Conservation (phyloP, 495 filamentous ascomycete species). For the Penicillium turbatum region DNA sequence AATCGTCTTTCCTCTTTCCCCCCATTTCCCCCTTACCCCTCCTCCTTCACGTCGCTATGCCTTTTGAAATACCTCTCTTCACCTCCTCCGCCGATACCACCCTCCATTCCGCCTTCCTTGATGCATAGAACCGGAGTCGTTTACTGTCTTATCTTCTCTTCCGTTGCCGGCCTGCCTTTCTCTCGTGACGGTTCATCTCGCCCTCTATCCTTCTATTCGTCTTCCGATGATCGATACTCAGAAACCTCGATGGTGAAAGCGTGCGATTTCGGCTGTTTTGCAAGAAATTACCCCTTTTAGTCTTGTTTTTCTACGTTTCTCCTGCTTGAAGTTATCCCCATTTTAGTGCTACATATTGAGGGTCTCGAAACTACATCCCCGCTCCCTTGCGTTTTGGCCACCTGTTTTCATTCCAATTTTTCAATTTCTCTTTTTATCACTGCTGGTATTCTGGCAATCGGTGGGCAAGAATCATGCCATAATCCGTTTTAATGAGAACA, state of each 20-base stretch:
- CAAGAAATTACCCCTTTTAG: constrained; percentile 24
- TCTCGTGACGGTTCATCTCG: constrained; percentile 9
- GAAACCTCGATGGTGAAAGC: constrained; percentile 27
- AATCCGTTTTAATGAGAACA: constrained; percentile 29
- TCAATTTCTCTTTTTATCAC: constrained; percentile 7
- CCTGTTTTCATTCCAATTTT: constrained; percentile 5
- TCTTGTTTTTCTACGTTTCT: constrained; percentile 13
- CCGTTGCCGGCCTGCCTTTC: constrained; percentile 20
- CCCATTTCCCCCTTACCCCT: constrained; percentile 1
- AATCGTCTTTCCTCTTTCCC: constrained; percentile 30
- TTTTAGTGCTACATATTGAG: constrained; percentile 10
- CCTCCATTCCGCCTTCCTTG: constrained; percentile 24
- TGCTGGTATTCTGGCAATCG: constrained; percentile 13
- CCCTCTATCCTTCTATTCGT: constrained; percentile 20
- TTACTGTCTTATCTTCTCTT: constrained; percentile 33
- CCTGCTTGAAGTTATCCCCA: constrained; percentile 9
- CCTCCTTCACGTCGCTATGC: constrained; percentile 31
- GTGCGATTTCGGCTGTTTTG: constrained; percentile 16
- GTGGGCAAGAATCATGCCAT: constrained; percentile 22
- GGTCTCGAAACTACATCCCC: constrained; percentile 8
- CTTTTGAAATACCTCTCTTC: constrained; percentile 17
- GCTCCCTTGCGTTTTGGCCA: constrained; percentile 14
- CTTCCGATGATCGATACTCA: constrained; percentile 16
- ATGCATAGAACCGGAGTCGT: constrained; percentile 46
- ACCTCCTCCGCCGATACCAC: constrained; percentile 25